Evolutionary conservation across 805 yeast genomes (phyloP).

Genomic region (Kockiozyma suomiensis): DNA sequence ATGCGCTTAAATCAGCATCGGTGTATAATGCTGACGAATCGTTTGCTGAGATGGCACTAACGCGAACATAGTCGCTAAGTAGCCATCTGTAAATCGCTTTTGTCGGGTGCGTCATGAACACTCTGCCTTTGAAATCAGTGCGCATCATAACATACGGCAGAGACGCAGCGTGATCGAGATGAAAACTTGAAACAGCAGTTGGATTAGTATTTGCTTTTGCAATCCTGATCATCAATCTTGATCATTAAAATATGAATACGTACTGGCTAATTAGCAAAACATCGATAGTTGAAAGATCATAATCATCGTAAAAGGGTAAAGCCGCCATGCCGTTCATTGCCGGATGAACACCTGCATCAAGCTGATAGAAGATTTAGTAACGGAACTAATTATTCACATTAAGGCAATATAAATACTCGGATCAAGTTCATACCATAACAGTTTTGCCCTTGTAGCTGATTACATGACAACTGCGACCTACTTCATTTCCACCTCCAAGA

Average conservation of each 20-base stretch:
- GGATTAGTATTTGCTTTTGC: too few relatives aligned
- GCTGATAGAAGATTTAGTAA: slow-evolving; percentile 24
- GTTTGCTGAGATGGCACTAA: slow-evolving; percentile 41
- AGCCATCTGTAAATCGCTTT: slow-evolving; percentile 98
- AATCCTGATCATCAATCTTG: too few relatives aligned
- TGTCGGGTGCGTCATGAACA: slow-evolving; percentile 98
- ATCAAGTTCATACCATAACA: slow-evolving; percentile 60
- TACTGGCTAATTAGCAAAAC: slow-evolving; percentile 79
- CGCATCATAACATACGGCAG: slow-evolving; percentile 97
- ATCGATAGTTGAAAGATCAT: slow-evolving; percentile 85
- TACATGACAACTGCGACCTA: slow-evolving; percentile 94
- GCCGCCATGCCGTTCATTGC: slow-evolving; percentile 88
- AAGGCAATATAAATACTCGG: too few relatives aligned
- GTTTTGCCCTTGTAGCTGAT: slow-evolving; percentile 91
- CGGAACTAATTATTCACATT: too few relatives aligned
- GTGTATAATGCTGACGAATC: slow-evolving; percentile 60
- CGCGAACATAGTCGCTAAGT: slow-evolving; percentile 89
- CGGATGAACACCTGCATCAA: slow-evolving; percentile 98
- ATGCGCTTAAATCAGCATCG: slow-evolving; percentile 84
- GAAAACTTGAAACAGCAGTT: slow-evolving; percentile 53
- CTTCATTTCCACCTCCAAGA: slow-evolving; percentile 98
- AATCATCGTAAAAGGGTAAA: slow-evolving; percentile 93
- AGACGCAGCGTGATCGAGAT: slow-evolving; percentile 97
- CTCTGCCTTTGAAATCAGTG: slow-evolving; percentile 91
- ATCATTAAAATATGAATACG: slow-evolving; percentile 16